Percentiles rank a stretch among this genome's conserved stretches.
phyloP scores from a whole-genome alignment of 2,329 filamentous ascomycete species.

The Fusarium lateritium region DNA sequence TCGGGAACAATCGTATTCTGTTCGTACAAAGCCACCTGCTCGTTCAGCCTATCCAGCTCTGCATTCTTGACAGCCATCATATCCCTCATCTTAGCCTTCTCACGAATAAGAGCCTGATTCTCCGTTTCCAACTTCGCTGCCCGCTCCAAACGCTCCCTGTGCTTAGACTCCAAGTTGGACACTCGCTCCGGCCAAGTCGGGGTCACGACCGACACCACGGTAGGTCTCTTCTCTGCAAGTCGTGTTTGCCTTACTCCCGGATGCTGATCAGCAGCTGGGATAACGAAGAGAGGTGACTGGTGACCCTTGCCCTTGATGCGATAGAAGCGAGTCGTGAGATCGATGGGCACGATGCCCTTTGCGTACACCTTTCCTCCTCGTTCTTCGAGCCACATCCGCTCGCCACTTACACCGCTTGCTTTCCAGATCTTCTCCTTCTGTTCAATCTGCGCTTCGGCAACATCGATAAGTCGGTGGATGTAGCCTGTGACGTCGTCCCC shows the following conservation, averaged over 20 bases:
- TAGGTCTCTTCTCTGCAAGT: conserved; percentile 63
- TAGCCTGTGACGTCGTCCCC: conserved; percentile 65
- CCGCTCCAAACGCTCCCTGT: conserved; percentile 43
- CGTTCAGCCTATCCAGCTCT: conserved; percentile 37
- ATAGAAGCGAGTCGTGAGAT: conserved; percentile 67
- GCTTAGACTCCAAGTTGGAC: conserved; percentile 51
- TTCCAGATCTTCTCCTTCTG: conserved; percentile 54
- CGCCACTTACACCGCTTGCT: conserved; percentile 59
- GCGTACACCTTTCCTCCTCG: conserved; percentile 52
- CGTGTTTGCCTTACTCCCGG: conserved; percentile 61
- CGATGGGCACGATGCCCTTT: conserved; percentile 64
- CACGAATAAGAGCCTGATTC: conserved; percentile 40
- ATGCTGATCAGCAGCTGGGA: conserved; percentile 65
- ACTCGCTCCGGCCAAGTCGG: conserved; percentile 53
- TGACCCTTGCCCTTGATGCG: conserved; percentile 62
- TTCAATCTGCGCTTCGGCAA: conserved; percentile 59
- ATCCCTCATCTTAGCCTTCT: conserved; percentile 42
- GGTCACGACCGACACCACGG: conserved; percentile 51
- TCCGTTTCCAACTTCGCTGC: conserved; percentile 33
- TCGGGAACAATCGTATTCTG: not conserved
- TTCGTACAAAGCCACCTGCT: conserved; percentile 43
- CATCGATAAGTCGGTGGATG: conserved; percentile 65
- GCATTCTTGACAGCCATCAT: conserved; percentile 39
- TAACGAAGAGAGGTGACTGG: conserved; percentile 65
- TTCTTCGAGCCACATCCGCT: conserved; percentile 53